Evolutionary conservation across 495 filamentous ascomycete species (phyloP).

Genomic region (Apiosordaria backusii): DNA sequence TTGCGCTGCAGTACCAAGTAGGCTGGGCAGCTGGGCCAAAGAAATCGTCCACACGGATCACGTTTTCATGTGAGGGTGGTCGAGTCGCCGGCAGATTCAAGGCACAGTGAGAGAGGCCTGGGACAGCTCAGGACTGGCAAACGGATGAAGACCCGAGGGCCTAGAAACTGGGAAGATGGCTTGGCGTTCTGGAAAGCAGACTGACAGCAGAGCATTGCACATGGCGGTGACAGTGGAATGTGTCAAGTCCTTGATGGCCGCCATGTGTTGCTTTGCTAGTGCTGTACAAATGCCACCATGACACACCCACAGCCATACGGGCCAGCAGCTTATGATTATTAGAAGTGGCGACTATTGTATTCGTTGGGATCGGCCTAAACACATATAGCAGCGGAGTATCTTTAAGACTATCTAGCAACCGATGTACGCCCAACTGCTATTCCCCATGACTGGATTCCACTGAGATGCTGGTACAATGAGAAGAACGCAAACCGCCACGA

Average conservation of each 20-base stretch:
- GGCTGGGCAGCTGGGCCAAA: conserved; percentile 10
- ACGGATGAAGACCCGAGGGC: neutral
- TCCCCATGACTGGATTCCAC: no score
- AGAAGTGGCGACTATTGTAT: no score
- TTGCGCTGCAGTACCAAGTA: conserved; percentile 1
- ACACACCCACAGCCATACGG: neutral
- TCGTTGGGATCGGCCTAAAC: no score
- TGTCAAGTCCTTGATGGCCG: neutral
- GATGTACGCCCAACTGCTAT: no score
- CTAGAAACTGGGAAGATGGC: neutral
- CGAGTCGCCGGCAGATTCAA: conserved; percentile 12
- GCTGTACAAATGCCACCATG: neutral
- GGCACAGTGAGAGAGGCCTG: conserved; percentile 3
- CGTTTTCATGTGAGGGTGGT: conserved; percentile 13
- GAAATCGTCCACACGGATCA: conserved; percentile 22
- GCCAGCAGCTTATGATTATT: no score
- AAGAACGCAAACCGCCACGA: no score
- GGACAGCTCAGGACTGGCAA: neutral
- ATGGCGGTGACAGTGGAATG: conserved; percentile 11
- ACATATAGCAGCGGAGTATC: no score
- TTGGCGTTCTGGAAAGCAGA: conserved; percentile 7
- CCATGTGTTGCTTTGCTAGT: neutral
- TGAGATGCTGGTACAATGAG: no score
- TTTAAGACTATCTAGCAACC: no score
- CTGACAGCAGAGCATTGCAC: conserved; percentile 6